Evolutionary conservation across 441 rosid genomes (phyloP).

Genomic region (Bocquillonia castaneifolia): DNA sequence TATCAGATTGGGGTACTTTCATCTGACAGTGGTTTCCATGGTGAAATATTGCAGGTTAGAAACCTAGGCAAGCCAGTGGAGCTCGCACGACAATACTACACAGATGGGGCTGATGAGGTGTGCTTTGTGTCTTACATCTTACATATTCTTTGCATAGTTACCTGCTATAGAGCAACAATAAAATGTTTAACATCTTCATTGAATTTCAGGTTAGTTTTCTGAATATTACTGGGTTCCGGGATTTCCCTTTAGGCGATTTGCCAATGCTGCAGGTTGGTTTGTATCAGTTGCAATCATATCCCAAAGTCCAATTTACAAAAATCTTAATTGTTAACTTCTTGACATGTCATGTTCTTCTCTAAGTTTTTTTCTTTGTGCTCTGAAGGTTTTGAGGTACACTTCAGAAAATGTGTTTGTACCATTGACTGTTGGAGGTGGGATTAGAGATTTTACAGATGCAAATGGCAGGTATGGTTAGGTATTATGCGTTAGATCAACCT

Average conservation of each 20-base stretch:
- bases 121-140: constrained; percentile 11
- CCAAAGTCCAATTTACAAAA: not conserved
- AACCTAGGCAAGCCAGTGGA: constrained; percentile 99
- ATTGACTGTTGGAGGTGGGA: constrained; percentile 98
- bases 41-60: constrained; percentile 55
- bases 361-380: constrained; percentile 16
- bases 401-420: constrained; percentile 98
- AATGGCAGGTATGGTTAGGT: constrained; percentile 59
- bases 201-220: constrained; percentile 75
- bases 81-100: constrained; percentile 82
- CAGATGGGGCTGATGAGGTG: constrained; percentile 97
- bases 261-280: constrained; percentile 88
- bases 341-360: not conserved
- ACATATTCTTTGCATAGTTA: not conserved
- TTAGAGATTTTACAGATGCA: constrained; percentile 91
- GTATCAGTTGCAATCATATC: constrained; percentile 2
- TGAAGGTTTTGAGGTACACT: constrained; percentile 75
- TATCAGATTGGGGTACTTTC: no score
- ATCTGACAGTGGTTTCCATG: constrained; percentile 4
- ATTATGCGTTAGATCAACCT: not conserved
- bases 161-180: constrained; percentile 4
- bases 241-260: constrained; percentile 90
- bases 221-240: constrained; percentile 91
- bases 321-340: not conserved
- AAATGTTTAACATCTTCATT: constrained; percentile 14